Percentiles rank a stretch among this genome's conserved stretches.
Evolutionary conservation across 2,329 filamentous ascomycete genomes (phyloP).

Genomic region (Sphaceloma murrayae): DNA sequence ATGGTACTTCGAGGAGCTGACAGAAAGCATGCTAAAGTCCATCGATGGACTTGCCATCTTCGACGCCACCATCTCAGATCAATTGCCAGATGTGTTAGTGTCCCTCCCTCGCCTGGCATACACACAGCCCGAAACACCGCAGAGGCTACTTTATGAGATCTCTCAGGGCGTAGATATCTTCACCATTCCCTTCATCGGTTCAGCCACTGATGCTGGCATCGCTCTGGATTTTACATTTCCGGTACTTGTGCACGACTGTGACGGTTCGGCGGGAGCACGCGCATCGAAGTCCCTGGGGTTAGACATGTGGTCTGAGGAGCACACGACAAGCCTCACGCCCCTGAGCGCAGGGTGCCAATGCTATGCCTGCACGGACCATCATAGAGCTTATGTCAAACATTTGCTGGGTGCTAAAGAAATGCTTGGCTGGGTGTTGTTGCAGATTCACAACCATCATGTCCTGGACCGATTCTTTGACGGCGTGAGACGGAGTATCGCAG

Average conservation of each 20-base stretch:
- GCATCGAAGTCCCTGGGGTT: constrained; percentile 51
- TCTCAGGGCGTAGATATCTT: constrained; percentile 70
- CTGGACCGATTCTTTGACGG: constrained; percentile 63
- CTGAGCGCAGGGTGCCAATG: constrained; percentile 59
- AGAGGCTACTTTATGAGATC: constrained; percentile 67
- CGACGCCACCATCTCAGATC: constrained; percentile 57
- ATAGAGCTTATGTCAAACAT: constrained; percentile 80
- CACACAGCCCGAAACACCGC: constrained; percentile 59
- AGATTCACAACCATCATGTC: constrained; percentile 78
- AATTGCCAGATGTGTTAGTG: constrained; percentile 53
- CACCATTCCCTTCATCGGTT: constrained; percentile 63
- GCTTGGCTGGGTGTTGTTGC: constrained; percentile 87
- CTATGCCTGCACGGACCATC: constrained; percentile 75
- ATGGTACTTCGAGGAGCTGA: constrained; percentile 66
- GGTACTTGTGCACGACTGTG: constrained; percentile 17
- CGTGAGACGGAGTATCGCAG: constrained; percentile 55
- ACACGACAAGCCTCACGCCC: constrained; percentile 55
- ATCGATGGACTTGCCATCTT: constrained; percentile 70
- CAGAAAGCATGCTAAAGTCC: constrained; percentile 49
- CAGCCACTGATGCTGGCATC: constrained; percentile 72
- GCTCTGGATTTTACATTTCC: constrained; percentile 74
- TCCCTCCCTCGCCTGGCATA: constrained; percentile 66
- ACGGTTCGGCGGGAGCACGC: constrained; percentile 3
- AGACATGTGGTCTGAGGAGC: constrained; percentile 61
- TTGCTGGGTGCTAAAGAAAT: constrained; percentile 86